Evolutionary conservation across 768 basidiomycete species (phyloP).

Genomic region (Fistulinella prunicolor): DNA sequence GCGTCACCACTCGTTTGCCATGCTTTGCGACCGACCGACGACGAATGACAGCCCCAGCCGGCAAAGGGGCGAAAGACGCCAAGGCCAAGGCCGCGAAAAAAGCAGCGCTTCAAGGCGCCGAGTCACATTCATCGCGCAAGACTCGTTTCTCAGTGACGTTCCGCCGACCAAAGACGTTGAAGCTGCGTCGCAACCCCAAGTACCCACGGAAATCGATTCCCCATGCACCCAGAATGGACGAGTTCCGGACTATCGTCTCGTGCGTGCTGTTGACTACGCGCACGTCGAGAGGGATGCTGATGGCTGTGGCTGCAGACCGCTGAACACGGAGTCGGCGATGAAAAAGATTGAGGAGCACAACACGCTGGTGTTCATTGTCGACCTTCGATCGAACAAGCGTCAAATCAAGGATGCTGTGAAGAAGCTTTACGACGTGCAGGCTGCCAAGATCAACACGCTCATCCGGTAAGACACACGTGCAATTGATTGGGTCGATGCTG

Average conservation of each 20-base stretch:
- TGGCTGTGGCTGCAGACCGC: slow-evolving; percentile 45
- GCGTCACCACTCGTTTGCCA: slow-evolving; percentile 26
- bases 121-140: slow-evolving; percentile 76
- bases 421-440: slow-evolving; percentile 97
- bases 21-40: slow-evolving; percentile 13
- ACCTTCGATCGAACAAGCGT: slow-evolving; percentile 93
- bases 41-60: slow-evolving; percentile 12
- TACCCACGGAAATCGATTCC: slow-evolving; percentile 96
- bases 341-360: slow-evolving; percentile 99
- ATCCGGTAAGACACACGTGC: slow-evolving; percentile 65
- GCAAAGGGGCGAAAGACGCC: slow-evolving; percentile 39
- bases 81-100: slow-evolving; percentile 97
- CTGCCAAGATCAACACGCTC: slow-evolving; percentile 95
- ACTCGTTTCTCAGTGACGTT: slow-evolving; percentile 84
- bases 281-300: neutral
- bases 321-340: slow-evolving; percentile 98
- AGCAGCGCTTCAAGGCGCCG: slow-evolving; percentile 86
- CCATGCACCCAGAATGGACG: slow-evolving; percentile 93
- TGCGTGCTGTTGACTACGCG: slow-evolving; percentile 40
- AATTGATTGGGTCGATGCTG: neutral
- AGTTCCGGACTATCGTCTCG: slow-evolving; percentile 92
- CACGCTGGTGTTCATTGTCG: slow-evolving; percentile 97
- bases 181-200: slow-evolving; percentile 76
- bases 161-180: slow-evolving; percentile 94
- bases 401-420: slow-evolving; percentile 99